A percentile compares a stretch with the other conserved stretches of the same genome.
These are phyloP conservation scores for Arthrobotrys conoides DNA, from an alignment of 2,329 filamentous ascomycete species.

Conservation along the genomic window DNA sequence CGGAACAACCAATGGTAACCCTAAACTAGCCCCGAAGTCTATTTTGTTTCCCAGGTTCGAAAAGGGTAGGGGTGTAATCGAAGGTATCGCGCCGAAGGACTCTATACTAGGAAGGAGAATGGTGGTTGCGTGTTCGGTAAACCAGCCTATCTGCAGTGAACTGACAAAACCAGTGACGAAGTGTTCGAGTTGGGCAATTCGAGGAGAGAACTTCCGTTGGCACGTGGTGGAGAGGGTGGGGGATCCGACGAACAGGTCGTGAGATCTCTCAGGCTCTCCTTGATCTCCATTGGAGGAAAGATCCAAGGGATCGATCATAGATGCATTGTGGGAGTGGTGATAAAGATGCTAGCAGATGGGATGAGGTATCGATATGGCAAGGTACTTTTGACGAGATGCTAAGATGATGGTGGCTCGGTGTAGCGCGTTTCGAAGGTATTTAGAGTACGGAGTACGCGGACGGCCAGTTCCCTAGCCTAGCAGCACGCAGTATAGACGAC, in stretches of 20 bases:
- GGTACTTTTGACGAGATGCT: slow-evolving; percentile 21
- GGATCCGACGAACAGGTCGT: slow-evolving; percentile 58
- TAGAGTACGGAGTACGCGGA: slow-evolving; percentile 11
- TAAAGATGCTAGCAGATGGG: slow-evolving; percentile 12
- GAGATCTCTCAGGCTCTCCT: slow-evolving; percentile 54
- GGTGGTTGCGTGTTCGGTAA: slow-evolving; percentile 57
- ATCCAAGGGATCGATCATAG: slow-evolving; percentile 35
- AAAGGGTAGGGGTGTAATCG: slow-evolving; percentile 8
- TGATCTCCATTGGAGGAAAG: slow-evolving; percentile 57
- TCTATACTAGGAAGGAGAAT: slow-evolving; percentile 61
- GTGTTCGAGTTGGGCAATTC: slow-evolving; percentile 57
- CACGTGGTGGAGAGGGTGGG: slow-evolving; percentile 50
- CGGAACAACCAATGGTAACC: slow-evolving; percentile 30
- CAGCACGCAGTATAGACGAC: not conserved
- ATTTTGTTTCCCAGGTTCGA: slow-evolving; percentile 33
- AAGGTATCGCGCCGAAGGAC: slow-evolving; percentile 50
- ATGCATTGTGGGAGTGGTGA: slow-evolving; percentile 27
- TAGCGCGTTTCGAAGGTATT: slow-evolving; percentile 54
- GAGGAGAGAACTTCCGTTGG: slow-evolving; percentile 42
- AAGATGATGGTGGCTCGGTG: slow-evolving; percentile 29
- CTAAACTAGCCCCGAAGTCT: slow-evolving; percentile 15
- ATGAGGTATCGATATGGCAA: slow-evolving; percentile 21
- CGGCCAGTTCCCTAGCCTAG: slow-evolving; percentile 18
- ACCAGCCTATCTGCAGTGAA: slow-evolving; percentile 51
- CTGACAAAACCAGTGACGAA: slow-evolving; percentile 47